Base-by-base conservation (phyloP, 2,329 filamentous ascomycete genomes). In the Penicillium occitanis region DNA sequence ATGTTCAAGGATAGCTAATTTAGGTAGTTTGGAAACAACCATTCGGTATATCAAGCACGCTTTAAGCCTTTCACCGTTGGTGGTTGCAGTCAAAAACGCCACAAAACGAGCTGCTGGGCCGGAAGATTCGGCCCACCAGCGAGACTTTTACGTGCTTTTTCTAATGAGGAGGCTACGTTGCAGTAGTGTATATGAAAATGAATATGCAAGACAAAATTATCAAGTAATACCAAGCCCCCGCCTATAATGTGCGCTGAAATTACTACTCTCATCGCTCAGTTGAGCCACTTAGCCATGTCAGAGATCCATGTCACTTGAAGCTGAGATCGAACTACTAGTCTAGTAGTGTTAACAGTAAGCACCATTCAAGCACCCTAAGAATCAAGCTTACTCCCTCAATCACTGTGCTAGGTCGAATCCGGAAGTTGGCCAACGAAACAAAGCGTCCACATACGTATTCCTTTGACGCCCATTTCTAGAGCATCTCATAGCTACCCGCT, bases 71-170 rank as follows among this genome's bases (percentile, higher is more conserved):
- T 25, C 25, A 37, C 53, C 33, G 33, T 57, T 40, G 33, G 33
- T 17, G 53, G 53, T 57, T 57, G 53, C 53, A 57, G 6, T 57
- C 53, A 13, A 57, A 33, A 40, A 25, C 53, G 53, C 53, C 53
- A 57, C 53, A 37, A 57, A 57, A 57, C 53, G 11, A 57, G 53
- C 53, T 17, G 17, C 33, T 40, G 33, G 53, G 53, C 33, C 19
- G 53, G 53, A 57, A 25, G n/a, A 37, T 57, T 14, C 51, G 51
- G 17, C 30, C n/a, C n/a, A 13, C 30, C 33, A 14, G 51, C 14
- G 6, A 28, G 14, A 8, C 48, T n/a, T 30, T 51, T 13, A 17
- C 25, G 48, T 51, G 25, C 11, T 51, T 51, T 30, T 2, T 17
- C 28, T 53, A n/a, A 28, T 51, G 48, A 13, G 2, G 10, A 30